These are phyloP conservation scores for Prosopis cineraria DNA, from an alignment of 306 rosid species.

Conservation along the genomic window DNA sequence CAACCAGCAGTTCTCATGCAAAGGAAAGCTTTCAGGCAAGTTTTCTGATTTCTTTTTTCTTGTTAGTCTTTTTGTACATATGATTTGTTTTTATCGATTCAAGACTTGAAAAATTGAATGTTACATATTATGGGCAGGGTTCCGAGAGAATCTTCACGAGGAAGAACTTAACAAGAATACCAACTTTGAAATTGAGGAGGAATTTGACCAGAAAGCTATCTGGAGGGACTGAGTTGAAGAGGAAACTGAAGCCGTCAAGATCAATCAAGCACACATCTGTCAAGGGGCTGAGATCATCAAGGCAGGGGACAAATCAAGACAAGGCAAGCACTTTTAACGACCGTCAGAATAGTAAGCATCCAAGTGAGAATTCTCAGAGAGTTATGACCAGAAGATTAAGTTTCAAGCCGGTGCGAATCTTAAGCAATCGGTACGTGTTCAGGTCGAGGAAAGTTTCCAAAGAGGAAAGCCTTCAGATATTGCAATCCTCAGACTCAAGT, in stretches of 20 bases:
- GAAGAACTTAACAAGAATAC: constrained; percentile 54
- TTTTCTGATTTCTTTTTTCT: constrained; percentile 18
- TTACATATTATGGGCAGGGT: constrained; percentile 51
- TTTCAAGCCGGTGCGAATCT: constrained; percentile 60
- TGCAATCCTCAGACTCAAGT: constrained; percentile 46
- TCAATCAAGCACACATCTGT: constrained; percentile 39
- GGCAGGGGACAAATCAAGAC: constrained; percentile 11
- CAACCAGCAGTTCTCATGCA: constrained; percentile 58
- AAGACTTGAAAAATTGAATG: background rate
- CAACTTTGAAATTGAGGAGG: constrained; percentile 61
- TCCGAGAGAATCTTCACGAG: constrained; percentile 36
- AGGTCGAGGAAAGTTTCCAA: constrained; percentile 49
- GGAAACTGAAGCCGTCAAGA: constrained; percentile 48
- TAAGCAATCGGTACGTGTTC: constrained; percentile 44
- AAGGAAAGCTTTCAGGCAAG: constrained; percentile 60
- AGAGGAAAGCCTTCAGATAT: constrained; percentile 25
- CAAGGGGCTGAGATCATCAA: constrained; percentile 37
- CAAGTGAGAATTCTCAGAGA: constrained; percentile 44
- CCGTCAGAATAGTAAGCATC: constrained; percentile 26
- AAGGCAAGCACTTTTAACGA: constrained; percentile 35
- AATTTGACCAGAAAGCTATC: constrained; percentile 48
- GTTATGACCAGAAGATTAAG: constrained; percentile 54
- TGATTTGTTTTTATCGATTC: constrained; percentile 22
- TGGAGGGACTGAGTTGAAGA: constrained; percentile 51
- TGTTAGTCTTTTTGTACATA: background rate